Evolutionary conservation across 768 basidiomycete genomes (phyloP).

Genomic region (Mycena olivaceomarginata): DNA sequence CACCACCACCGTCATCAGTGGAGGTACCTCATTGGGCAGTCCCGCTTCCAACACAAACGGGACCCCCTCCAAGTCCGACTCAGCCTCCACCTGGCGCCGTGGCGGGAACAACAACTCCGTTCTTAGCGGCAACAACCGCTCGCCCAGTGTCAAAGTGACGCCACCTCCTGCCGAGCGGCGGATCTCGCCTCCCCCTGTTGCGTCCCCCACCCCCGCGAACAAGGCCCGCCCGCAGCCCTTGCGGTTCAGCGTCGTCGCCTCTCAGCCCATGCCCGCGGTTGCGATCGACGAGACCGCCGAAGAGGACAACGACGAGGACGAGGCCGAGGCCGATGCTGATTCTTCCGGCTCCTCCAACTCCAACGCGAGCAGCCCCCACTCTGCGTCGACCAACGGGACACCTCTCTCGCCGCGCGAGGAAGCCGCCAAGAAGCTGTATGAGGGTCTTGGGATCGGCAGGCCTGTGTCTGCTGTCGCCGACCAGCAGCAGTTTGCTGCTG

Average conservation of each 20-base stretch:
- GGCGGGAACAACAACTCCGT: slow-evolving; percentile 83
- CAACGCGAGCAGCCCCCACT: slow-evolving; percentile 87
- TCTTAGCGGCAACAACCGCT: slow-evolving; percentile 77
- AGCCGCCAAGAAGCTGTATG: slow-evolving; percentile 90
- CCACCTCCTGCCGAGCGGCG: slow-evolving; percentile 79
- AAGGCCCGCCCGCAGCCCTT: slow-evolving; percentile 81
- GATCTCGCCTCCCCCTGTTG: slow-evolving; percentile 69
- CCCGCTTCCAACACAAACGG: slow-evolving; percentile 60
- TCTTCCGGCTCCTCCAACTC: slow-evolving; percentile 78
- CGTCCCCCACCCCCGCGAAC: slow-evolving; percentile 50
- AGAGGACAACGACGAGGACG: slow-evolving; percentile 69
- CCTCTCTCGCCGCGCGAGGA: slow-evolving; percentile 92
- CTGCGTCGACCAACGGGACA: slow-evolving; percentile 76
- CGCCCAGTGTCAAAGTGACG: slow-evolving; percentile 83
- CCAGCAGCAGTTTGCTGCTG: slow-evolving; percentile 58
- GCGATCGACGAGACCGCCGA: slow-evolving; percentile 75
- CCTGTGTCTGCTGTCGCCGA: slow-evolving; percentile 70
- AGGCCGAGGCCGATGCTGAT: slow-evolving; percentile 77
- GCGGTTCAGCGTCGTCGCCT: slow-evolving; percentile 73
- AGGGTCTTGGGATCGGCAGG: slow-evolving; percentile 91
- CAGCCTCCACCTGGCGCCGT: slow-evolving; percentile 88
- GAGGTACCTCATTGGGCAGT: slow-evolving; percentile 81
- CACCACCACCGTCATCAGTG: slow-evolving; percentile 82
- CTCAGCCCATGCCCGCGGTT: slow-evolving; percentile 73
- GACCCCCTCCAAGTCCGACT: slow-evolving; percentile 87